Base-by-base conservation (phyloP, 805 yeast genomes). In the Ogataea kodamae region DNA sequence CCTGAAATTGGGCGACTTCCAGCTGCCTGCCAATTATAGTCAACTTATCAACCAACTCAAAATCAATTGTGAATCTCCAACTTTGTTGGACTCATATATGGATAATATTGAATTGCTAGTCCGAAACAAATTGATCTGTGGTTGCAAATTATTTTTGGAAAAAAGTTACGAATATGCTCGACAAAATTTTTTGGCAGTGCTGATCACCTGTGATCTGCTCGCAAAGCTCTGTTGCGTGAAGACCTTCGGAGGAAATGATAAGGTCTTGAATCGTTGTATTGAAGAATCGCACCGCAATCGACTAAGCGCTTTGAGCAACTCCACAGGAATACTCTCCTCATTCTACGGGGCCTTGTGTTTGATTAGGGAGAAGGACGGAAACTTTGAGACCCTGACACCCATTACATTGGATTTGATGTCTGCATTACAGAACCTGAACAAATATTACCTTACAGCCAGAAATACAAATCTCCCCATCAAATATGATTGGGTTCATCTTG, bases 401-500 rank as follows among this genome's bases (percentile, higher is more conserved):
- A 23, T 28, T 6, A 15, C 31, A 3, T 33, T 34, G 13, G 48
- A 40, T 16, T n/a, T 39, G 22, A 27, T 33, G 25, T 32, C 39
- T 8, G 18, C 35, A 5, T 23, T 36, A 10, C 44, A 42, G 17
- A 39, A 36, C 18, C 28, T 39, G n/a, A 23, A 32, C 16, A 36
- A 39, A 32, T 42, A 40, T 27, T 32, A 39, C 19, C 23, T 33
- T 9, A 32, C 35, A 12, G 37, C 42, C 17, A 26, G 27, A 23
- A 25, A 24, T 6, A 18, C 40, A 2, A 25, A 14, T 6, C 16
- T 42, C 15, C 26, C 34, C 5, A 25, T 41, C 18, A 45, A 39
- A 18, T 30, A 39, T 13, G 51, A 45, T 20, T 35, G 41, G 35
- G 25, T 46, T n/a, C 43, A 37, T 29, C 28, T 29, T 3, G 37